Evolutionary conservation across 305 asterid species (phyloP), one percentile per base, ranked within the genome.

Genomic region (Stenogyne calaminthoides): DNA sequence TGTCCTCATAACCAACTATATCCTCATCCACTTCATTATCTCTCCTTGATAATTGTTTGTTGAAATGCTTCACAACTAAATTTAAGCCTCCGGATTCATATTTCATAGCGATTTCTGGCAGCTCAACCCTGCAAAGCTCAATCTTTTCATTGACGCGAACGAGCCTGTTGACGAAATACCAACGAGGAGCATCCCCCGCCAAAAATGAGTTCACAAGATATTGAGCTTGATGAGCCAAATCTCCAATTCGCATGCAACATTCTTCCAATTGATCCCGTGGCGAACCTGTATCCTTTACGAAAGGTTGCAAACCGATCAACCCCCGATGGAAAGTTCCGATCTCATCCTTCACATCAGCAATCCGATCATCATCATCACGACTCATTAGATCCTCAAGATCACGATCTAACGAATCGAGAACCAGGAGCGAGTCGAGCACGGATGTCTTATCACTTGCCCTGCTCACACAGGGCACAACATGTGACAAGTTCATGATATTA

Each of bases 151-250:
- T 25, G 19, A 72, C 34, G 14, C 25, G 6, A 40, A 66, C n/a
- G 3, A 76, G 61, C 37, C 72, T 67, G 0, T 69, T 1, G 19
- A 16, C 11, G 65, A 59, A 5, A 59, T 29, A 59, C 65, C 22
- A 59, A 7, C 4, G 25, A 29, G 65, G 65, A 6, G 42, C 65
- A 59, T 29, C 42, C 6, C 69, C 68, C 16, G n/a, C n/a, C 54
- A 73, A 6, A 60, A 49, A 58, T 0, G 32, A 62, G 15, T 62
- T 32, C 2, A 59, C 8, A 16, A 59, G 5, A 32, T 27, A 59
- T n/a, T 77, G 77, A 15, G 80, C 77, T 39, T 77, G 78, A 36
- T 69, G 64, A 3, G 69, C 71, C 42, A 42, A 51, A 25, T 75
- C 72, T 39, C 49, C 51, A 36, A 78, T 47, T 16, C 12, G 74